Base-by-base conservation (phyloP, 2,329 filamentous ascomycete species). In the Cytospora piceae region DNA sequence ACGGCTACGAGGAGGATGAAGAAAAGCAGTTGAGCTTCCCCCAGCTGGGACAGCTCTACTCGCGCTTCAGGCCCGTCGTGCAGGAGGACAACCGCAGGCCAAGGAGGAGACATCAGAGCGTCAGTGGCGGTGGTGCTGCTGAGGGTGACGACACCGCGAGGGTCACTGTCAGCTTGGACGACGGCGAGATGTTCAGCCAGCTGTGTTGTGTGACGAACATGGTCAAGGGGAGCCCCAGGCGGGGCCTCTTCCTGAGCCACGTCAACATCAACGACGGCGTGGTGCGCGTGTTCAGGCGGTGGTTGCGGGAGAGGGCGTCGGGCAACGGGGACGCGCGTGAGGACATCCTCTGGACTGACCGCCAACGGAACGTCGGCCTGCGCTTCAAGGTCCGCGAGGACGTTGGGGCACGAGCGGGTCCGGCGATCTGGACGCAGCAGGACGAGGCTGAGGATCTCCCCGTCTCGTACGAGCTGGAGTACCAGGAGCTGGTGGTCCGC, bases 101-200 rank as follows among this genome's bases (percentile, higher is more conserved):
- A 22, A 72, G 77, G 52, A 73, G 72, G 55, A 73, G 77, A 42
- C 77, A 81, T 72, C 79, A 80, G 8, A 54, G 58, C 22, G 56
- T 51, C 37, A 37, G 63, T 42, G 58, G 51, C 24, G 46, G 61
- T 52, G 53, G 32, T n/a, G 49, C 60, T 15, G 42, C 69, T 66
- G 69, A 70, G 66, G 71, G 73, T 34, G 76, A 78, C 32, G 78
- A 82, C 31, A 75, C 80, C 9, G 84, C 89, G 1, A 83, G 79
- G 17, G 85, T 90, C 66, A 84, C 84, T 11, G 74, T 94, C 52
- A 80, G 81, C 55, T 79, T 95, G 1, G 91, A 94, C 69, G 83
- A 84, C 1, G 83, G 87, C 68, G 91, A 93, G 76, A 78, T 87
- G 22, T 94, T 94, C 73, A 87, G 89, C 1, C 91, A 95, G 76